A percentile compares a stretch with the other conserved stretches of the same genome.
These are phyloP conservation scores for Hyaloraphidium curvatum DNA, from an alignment of 192 early-diverging fungal species.

Conservation along the genomic window DNA sequence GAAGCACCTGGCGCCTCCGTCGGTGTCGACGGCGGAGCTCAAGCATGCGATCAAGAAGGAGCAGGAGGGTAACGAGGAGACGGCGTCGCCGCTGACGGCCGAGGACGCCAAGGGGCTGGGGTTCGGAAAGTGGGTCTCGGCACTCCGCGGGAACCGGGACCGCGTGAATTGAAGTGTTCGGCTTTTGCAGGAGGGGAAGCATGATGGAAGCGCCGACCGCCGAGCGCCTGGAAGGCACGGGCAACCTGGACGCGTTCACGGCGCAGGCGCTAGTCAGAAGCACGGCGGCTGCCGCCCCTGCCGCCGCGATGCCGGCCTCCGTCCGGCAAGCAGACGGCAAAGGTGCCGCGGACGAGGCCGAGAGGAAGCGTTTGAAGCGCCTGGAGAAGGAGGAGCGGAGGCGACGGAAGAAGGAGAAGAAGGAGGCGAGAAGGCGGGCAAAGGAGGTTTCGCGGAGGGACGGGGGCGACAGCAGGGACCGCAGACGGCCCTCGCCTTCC, in stretches of 20 bases:
- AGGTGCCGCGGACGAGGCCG: not conserved
- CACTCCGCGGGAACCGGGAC: not conserved
- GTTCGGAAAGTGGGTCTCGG: not conserved
- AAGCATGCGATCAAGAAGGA: constrained; percentile 18
- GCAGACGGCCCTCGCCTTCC: too few relatives aligned
- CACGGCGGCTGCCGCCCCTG: not conserved
- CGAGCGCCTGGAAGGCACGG: not conserved
- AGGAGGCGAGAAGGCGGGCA: not conserved
- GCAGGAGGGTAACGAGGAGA: constrained; percentile 12
- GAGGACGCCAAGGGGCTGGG: not conserved
- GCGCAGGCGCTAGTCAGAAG: not conserved
- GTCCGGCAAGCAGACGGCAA: not conserved
- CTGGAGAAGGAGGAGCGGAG: not conserved
- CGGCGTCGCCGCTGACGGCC: constrained; percentile 6
- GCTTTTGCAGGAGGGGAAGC: not conserved
- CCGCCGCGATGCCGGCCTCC: not conserved
- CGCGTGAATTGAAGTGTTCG: not conserved
- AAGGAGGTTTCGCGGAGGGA: too few relatives aligned
- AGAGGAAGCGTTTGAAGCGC: not conserved
- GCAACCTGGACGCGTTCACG: not conserved
- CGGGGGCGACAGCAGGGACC: too few relatives aligned
- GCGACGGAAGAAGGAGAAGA: constrained; percentile 1
- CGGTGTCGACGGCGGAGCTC: constrained; percentile 22
- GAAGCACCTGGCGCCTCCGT: constrained; percentile 7
- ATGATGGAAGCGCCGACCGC: not conserved